Base-by-base conservation (phyloP, 2,329 filamentous ascomycete genomes). In the Phoma sp. region DNA sequence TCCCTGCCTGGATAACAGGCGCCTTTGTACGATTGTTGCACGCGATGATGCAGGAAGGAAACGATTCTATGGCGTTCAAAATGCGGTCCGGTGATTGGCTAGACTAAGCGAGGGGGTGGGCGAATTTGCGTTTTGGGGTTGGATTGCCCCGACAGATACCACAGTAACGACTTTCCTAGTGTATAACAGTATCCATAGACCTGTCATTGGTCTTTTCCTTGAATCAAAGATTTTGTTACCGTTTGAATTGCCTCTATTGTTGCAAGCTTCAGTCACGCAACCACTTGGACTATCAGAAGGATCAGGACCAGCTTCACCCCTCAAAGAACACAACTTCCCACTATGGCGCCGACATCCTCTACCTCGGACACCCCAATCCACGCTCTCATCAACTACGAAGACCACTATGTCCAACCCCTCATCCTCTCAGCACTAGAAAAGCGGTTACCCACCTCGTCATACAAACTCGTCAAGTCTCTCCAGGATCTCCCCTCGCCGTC, bases 351-450 rank as follows among this genome's bases (percentile, higher is more conserved):
- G 6, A 17, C 46, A 33, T 22, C 47, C 13, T 12, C 55, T 12
- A 15, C 37, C 24, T 31, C 33, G 19, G 53, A 62, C n/a, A n/a
- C 51, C 8, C 70, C 61, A 13, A 60, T 92, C 61, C 87, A 91
- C 76, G 91, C 90, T 45, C 75, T 94, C 45, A 80, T 97, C 67
- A 84, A 92, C 70, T 97, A 96, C 75, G 91, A 92, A 67, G 92
- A 97, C 72, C 72, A 82, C 39, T 99, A 98, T 72, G 91, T 98
- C 8, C 91, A 97, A 69, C 91, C 91, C 1, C 84, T 98, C 35
- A 88, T 98, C 56, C 75, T 92, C 41, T 79, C 84, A 19, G 90
- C 92, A n/a, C 78, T 98, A 21, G 72, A 85, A 44, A 79, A 83
- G 4, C 77, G 85, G 22, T 80, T 95, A 6, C 84, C 88, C 0